Evolutionary conservation across 371 early-diverging fungal species (phyloP), one percentile per base, ranked within the genome.

Genomic region (Actinomortierella ambigua): DNA sequence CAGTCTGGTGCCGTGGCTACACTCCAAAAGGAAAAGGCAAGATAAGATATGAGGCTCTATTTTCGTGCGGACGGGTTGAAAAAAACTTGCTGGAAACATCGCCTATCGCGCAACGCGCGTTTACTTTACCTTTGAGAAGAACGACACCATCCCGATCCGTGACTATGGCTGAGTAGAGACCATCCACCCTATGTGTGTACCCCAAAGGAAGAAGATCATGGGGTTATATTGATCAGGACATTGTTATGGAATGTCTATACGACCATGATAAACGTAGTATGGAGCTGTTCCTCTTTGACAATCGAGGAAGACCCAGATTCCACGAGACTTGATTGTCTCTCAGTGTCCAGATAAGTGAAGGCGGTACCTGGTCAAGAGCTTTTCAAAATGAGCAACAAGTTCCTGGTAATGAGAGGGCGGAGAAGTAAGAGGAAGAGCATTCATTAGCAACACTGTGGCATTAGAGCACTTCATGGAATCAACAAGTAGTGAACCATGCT

Each of bases 131-230:
- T 80, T 82, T 79, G 43, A 86, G 60, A 28, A 88, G 70, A 23
- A 82, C 76, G 17, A 88, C 86, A 3, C 88, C 88, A 71, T 88
- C 88, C 61, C 83, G 65, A 58, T 88, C 88, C 9, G 86, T 88
- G 0, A 88, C 77, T 40, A 85, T 65, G 7, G 85, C 84, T 7
- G 82, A 81, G 57, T 83, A 65, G 14, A 88, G 75, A 6, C 86
- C 86, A 53, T 82, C 78, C 5, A 78, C 68, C 44, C 78, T 78
- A 57, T 27, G 27, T 14, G 40, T 29, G 6, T 49, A 3, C 26
- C 13, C 20, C 18, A 20, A 11, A 28, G 47, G 24, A 20, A 39
- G 27, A 14, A 28, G 8, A 22, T 26, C 9, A 28, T 29, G 1
- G 14, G 50, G 0, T 2, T 27, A 11, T 22, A 7, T 26, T n/a